A percentile compares a stretch with the other conserved stretches of the same genome.
Conservation (phyloP, 148 eudicot species). For the Camellia japonica region DNA sequence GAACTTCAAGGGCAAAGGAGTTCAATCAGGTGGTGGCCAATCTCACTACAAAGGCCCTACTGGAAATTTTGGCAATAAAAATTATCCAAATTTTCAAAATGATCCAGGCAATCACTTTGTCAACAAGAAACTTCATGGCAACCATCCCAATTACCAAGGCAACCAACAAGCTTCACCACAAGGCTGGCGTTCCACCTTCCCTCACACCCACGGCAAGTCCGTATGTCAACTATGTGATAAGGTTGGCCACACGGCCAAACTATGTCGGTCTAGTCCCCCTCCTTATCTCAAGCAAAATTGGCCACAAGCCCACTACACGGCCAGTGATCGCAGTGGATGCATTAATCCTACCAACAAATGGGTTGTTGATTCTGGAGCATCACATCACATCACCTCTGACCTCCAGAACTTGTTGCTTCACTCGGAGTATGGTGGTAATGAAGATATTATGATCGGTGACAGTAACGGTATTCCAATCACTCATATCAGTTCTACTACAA, state of each 20-base stretch:
- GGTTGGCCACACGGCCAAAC: neutral
- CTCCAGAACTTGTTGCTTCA: neutral
- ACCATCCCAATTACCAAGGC: no score
- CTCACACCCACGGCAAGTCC: no score
- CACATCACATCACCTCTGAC: neutral
- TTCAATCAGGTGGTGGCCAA: no score
- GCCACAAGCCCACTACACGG: neutral
- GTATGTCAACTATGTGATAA: neutral
- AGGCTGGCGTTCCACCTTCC: no score
- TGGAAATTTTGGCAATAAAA: no score
- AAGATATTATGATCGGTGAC: neutral
- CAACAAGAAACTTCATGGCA: no score
- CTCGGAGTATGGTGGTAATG: neutral
- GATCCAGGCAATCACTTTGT: no score
- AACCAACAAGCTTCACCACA: no score
- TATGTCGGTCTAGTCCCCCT: neutral
- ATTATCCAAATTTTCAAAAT: no score
- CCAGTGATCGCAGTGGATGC: neutral
- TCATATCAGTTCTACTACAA: neutral
- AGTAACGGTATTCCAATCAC: neutral
- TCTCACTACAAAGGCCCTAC: no score
- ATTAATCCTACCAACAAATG: no score
- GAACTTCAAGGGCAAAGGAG: no score
- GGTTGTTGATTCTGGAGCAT: neutral
- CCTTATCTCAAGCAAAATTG: neutral